phyloP scores from a whole-genome alignment of 75 land plant species.

The Cupressus sempervirens region DNA sequence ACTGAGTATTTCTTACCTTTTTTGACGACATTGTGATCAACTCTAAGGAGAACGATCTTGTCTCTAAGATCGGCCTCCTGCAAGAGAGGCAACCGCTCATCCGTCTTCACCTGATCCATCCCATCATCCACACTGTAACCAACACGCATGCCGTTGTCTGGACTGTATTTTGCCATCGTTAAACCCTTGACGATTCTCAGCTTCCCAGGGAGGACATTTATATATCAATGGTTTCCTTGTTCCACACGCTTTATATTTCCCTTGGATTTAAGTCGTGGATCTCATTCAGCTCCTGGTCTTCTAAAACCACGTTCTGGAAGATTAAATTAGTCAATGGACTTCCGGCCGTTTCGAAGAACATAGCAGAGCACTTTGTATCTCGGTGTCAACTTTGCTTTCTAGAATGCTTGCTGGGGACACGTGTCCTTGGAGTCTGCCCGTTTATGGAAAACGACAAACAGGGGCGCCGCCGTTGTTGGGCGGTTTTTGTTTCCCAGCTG shows the following conservation, averaged over 20 bases:
- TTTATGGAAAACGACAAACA: not conserved
- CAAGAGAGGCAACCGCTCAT: conserved; percentile 36
- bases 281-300: not conserved
- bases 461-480: not conserved
- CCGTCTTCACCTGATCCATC: conserved; percentile 23
- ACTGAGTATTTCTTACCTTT: conserved; percentile 23
- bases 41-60: conserved; percentile 50
- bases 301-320: not conserved
- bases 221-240: not conserved
- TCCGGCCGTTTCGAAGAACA: not conserved
- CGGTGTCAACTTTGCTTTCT: not conserved
- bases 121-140: conserved; percentile 52
- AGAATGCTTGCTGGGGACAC: not conserved
- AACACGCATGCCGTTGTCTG: conserved; percentile 28
- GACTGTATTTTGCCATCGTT: conserved; percentile 21
- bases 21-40: conserved; percentile 58
- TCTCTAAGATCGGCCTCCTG: conserved; percentile 52
- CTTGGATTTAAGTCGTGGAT: not conserved
- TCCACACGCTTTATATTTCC: not conserved
- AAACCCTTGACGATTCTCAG: not conserved
- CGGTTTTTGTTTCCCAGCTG: not conserved
- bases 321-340: not conserved
- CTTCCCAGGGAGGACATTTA: not conserved
- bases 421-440: not conserved
- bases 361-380: not conserved